These are phyloP conservation scores for Pseudogymnoascus sp. DNA, from an alignment of 2,329 filamentous ascomycete genomes.

Conservation along the genomic window DNA sequence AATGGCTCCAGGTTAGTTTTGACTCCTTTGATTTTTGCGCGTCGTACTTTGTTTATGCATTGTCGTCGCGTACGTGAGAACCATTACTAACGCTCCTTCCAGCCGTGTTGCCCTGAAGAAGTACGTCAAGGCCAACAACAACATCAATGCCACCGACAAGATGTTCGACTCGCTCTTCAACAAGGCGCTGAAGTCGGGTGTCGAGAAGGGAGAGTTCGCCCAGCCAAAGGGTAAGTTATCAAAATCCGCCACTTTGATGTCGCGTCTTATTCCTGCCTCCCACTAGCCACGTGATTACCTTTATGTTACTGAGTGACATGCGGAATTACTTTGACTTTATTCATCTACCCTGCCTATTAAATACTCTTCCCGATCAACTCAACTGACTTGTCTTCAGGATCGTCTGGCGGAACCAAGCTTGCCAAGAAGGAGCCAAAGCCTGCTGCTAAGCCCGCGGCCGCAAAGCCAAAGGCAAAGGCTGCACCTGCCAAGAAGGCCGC, in stretches of 20 bases:
- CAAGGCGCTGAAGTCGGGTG: slow-evolving; percentile 59
- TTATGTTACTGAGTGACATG: background rate
- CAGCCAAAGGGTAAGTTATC: slow-evolving; percentile 61
- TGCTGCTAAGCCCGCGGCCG: slow-evolving; percentile 24
- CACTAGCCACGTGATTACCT: background rate
- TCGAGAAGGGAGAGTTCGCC: slow-evolving; percentile 60
- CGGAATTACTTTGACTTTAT: background rate
- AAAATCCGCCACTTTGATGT: background rate
- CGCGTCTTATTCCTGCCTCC: background rate
- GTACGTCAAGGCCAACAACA: slow-evolving; percentile 67
- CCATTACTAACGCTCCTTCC: slow-evolving; percentile 29
- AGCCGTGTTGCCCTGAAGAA: slow-evolving; percentile 66
- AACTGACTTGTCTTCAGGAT: slow-evolving; percentile 40
- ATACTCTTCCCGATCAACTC: background rate
- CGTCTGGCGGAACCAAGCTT: slow-evolving; percentile 66
- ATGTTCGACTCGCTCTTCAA: slow-evolving; percentile 64
- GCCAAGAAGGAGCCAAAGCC: slow-evolving; percentile 55
- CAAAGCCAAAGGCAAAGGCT: slow-evolving; percentile 15
- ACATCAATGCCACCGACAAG: slow-evolving; percentile 47
- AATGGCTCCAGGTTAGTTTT: slow-evolving; percentile 60
- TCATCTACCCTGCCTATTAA: background rate
- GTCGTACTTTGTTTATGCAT: slow-evolving; percentile 8
- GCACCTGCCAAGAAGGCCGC: slow-evolving; percentile 26
- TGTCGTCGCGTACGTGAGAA: background rate
- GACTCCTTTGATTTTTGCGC: slow-evolving; percentile 18